These are phyloP conservation scores for Bondarzewia mesenterica DNA, from an alignment of 1,284 basidiomycete species.

Conservation along the genomic window DNA sequence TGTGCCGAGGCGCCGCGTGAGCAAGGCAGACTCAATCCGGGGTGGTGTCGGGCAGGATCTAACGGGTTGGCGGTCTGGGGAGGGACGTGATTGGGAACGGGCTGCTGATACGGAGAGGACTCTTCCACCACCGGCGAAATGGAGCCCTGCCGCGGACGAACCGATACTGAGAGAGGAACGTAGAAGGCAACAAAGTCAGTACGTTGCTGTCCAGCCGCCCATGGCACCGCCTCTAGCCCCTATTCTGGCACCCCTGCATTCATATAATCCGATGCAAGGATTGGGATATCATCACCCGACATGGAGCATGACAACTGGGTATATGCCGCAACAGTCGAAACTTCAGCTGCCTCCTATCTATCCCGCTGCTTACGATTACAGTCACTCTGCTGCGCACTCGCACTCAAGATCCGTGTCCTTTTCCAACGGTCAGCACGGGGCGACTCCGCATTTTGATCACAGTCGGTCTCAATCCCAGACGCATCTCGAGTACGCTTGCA, in stretches of 20 bases:
- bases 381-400: slow-evolving; percentile 33
- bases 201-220: slow-evolving; percentile 54
- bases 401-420: slow-evolving; percentile 52
- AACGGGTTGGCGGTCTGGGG: background rate
- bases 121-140: slow-evolving; percentile 68
- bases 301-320: slow-evolving; percentile 16
- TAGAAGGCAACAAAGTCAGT: slow-evolving; percentile 41
- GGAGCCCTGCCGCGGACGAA: slow-evolving; percentile 72
- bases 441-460: slow-evolving; percentile 36
- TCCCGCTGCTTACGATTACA: slow-evolving; percentile 30
- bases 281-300: slow-evolving; percentile 15
- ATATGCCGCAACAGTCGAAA: slow-evolving; percentile 23
- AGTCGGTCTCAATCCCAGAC: slow-evolving; percentile 54
- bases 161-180: slow-evolving; percentile 50
- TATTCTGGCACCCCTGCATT: slow-evolving; percentile 15
- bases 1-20: slow-evolving; percentile 56
- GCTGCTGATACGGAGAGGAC: slow-evolving; percentile 24
- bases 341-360: slow-evolving; percentile 24
- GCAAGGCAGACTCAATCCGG: slow-evolving; percentile 24
- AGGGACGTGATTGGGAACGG: slow-evolving; percentile 22
- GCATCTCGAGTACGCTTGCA: slow-evolving; percentile 41
- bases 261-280: slow-evolving; percentile 17
- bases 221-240: slow-evolving; percentile 20
- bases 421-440: slow-evolving; percentile 42
- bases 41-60: slow-evolving; percentile 15